phyloP scores from a whole-genome alignment of 371 early-diverging fungal genomes.

The Mortierella sp. region DNA sequence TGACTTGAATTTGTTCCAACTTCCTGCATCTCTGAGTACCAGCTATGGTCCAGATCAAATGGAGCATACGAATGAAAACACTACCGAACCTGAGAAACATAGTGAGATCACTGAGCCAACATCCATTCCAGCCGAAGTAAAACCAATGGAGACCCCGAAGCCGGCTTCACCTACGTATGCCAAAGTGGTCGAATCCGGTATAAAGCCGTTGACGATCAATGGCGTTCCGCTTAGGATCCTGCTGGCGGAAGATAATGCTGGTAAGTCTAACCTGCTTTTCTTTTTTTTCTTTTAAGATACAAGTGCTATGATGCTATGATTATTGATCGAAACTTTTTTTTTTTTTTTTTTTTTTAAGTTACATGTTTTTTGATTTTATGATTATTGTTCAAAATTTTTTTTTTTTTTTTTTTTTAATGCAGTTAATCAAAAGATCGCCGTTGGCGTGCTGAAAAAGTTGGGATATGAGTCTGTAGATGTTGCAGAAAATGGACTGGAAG shows the following conservation, averaged over 20 bases:
- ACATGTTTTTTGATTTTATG: too few species aligned
- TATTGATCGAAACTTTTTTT: neutral
- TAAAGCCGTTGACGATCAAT: conserved; percentile 35
- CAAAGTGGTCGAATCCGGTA: conserved; percentile 40
- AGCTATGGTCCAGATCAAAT: neutral
- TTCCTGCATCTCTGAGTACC: conserved; percentile 1
- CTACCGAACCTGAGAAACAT: neutral
- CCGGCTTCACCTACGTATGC: conserved; percentile 34
- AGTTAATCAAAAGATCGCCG: conserved; percentile 73
- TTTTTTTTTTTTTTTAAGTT: neutral
- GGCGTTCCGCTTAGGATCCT: conserved; percentile 46
- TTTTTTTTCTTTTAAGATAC: neutral
- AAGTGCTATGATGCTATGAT: neutral
- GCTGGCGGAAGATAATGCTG: conserved; percentile 49
- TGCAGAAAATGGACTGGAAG: conserved; percentile 70
- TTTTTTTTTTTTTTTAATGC: neutral
- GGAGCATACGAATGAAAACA: neutral
- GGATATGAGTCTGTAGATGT: conserved; percentile 68
- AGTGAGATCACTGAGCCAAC: neutral
- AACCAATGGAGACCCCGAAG: conserved; percentile 8
- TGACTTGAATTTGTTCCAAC: conserved; percentile 1
- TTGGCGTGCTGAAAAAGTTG: conserved; percentile 66
- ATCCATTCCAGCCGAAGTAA: neutral
- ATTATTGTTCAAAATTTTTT: neutral
- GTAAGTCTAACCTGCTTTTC: conserved; percentile 5